phyloP scores from a whole-genome alignment of 208 protist species.

The Crithidia bombi region DNA sequence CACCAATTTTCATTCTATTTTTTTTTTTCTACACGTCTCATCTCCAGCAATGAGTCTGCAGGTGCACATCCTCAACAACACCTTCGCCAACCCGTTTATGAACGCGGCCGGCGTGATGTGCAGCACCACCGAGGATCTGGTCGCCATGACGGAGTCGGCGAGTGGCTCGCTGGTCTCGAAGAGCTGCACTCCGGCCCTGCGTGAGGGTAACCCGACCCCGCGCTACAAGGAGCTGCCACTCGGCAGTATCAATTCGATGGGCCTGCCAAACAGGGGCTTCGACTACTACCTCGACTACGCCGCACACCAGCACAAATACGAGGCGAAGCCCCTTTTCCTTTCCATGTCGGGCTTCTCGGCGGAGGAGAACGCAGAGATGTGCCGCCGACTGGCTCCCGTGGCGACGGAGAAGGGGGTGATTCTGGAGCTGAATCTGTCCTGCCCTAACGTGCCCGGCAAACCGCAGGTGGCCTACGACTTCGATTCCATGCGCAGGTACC shows the following conservation, averaged over 20 bases:
- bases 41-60: slow-evolving; percentile 63
- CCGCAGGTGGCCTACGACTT: slow-evolving; percentile 92
- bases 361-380: slow-evolving; percentile 82
- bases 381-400: slow-evolving; percentile 46
- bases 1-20: neutral
- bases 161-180: slow-evolving; percentile 86
- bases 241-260: slow-evolving; percentile 91
- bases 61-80: slow-evolving; percentile 56
- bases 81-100: slow-evolving; percentile 88
- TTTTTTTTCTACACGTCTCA: neutral
- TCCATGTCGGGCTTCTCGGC: slow-evolving; percentile 84
- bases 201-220: slow-evolving; percentile 83
- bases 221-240: slow-evolving; percentile 73
- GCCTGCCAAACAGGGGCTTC: slow-evolving; percentile 86
- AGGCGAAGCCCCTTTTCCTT: slow-evolving; percentile 82
- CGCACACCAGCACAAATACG: slow-evolving; percentile 56
- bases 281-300: slow-evolving; percentile 81
- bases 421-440: slow-evolving; percentile 89
- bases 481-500: slow-evolving; percentile 67
- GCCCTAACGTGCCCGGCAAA: slow-evolving; percentile 90
- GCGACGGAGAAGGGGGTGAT: slow-evolving; percentile 65
- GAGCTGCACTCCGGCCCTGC: slow-evolving; percentile 73
- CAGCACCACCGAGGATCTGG: slow-evolving; percentile 66
- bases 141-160: slow-evolving; percentile 51
- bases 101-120: slow-evolving; percentile 88